A percentile compares a stretch with the other conserved stretches of the same genome.
Evolutionary conservation across 1,284 basidiomycete species (phyloP).

Genomic region (Ganoderma sinense): DNA sequence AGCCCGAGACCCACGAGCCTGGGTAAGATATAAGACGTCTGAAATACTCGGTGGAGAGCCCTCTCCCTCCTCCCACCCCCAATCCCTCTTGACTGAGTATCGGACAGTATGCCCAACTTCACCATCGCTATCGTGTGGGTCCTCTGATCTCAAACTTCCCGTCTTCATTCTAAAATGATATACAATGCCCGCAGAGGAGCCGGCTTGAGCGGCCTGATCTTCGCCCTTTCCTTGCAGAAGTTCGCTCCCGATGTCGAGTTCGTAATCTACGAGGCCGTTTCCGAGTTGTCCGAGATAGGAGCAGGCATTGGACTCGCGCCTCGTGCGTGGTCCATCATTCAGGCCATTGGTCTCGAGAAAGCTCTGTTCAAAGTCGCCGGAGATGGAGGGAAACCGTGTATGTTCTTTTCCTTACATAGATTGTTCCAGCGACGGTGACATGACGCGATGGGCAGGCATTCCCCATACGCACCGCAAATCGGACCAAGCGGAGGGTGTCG

Average conservation of each 20-base stretch:
- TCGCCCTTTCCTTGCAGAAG: conserved; percentile 46
- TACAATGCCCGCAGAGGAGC: conserved; percentile 41
- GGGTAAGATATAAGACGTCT: background rate
- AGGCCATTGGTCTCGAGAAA: conserved; percentile 55
- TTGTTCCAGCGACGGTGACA: too few relatives aligned
- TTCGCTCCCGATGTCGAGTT: conserved; percentile 44
- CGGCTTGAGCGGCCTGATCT: conserved; percentile 46
- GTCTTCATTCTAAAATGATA: background rate
- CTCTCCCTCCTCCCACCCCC: background rate
- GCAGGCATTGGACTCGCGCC: conserved; percentile 63
- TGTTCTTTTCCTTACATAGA: background rate
- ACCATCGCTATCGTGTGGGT: conserved; percentile 22
- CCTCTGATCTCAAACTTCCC: background rate
- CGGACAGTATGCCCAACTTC: conserved; percentile 17
- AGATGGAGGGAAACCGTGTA: conserved; percentile 39
- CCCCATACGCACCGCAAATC: conserved; percentile 16
- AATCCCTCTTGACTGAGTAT: background rate
- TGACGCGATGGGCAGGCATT: background rate
- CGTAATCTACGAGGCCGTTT: conserved; percentile 58
- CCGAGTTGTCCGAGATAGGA: conserved; percentile 57
- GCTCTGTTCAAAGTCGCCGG: conserved; percentile 51
- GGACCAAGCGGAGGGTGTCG: conserved; percentile 46
- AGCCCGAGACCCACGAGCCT: background rate
- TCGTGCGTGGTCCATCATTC: conserved; percentile 57
- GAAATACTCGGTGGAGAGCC: background rate